Base-by-base conservation (phyloP, 352 stramenopile genomes). In the Phytopythium litorale region DNA sequence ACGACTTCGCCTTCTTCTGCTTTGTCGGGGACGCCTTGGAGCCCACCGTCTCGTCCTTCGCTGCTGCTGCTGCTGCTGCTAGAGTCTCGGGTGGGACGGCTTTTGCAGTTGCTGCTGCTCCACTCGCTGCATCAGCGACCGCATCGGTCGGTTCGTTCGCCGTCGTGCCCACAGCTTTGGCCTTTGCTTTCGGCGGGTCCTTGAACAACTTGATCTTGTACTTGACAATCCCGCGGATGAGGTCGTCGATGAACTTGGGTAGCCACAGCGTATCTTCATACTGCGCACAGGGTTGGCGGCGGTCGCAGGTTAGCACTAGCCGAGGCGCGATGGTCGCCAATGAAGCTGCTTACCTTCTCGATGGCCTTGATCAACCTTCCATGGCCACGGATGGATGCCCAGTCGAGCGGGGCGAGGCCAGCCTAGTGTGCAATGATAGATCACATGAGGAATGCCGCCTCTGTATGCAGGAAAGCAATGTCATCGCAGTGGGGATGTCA, bases 171-270 rank as follows among this genome's bases (percentile, higher is more conserved):
- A 23, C 54, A 25, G 12, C 54, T n/a, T 48, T 48, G 35, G 11
- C 33, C 49, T 50, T 59, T 21, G 18, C 5, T 54, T 78, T 78
- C 9, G 68, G 68, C 16, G 62, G 60, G 3, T 83, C 68, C 51
- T 83, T 86, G 56, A 84, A 91, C 21, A 88, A 18, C 66, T 89
- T 87, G 69, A 88, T 89, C 60, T 88, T 89, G 79, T 91, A 89
- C 42, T 72, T 70, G 18, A 91, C 67, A 54, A 91, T 89, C 8
- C 79, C 78, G 15, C 76, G 81, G 35, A 91, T 71, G 50, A 91
- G 73, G 32, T 91, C 79, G 21, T 91, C 79, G 4, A 86, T 67
- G 40, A 91, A 89, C 63, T 88, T 91, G 6, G 81, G 77, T 7
- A 91, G 56, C 79, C 81, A 91, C 48, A 69, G 56, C 32, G 73